Evolutionary conservation across 805 yeast genomes (phyloP).

Genomic region (Candida peoriensis): DNA sequence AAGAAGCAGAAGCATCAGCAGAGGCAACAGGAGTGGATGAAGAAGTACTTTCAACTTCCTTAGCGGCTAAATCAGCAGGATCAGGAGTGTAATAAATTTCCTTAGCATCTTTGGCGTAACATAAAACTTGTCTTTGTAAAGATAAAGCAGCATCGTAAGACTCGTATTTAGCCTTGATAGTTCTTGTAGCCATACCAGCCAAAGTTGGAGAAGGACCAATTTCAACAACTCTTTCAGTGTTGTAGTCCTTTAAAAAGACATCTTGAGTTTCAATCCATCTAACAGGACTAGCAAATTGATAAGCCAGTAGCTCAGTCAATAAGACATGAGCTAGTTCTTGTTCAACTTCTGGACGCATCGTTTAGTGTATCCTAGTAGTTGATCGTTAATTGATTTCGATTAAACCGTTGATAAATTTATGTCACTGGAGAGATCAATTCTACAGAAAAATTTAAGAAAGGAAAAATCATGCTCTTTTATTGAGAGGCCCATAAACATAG

Average conservation of each 20-base stretch:
- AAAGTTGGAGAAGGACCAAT: conserved; percentile 98
- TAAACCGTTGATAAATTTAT: too few species aligned
- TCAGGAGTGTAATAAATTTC: conserved; percentile 94
- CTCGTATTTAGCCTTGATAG: conserved; percentile 89
- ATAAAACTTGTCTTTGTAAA: conserved; percentile 83
- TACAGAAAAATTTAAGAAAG: too few species aligned
- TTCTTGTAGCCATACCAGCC: conserved; percentile 98
- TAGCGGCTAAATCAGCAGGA: conserved; percentile 40
- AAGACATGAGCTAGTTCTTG: conserved; percentile 95
- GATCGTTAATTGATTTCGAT: background rate
- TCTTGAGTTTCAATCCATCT: conserved; percentile 99
- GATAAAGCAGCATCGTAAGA: conserved; percentile 94
- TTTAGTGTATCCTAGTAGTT: background rate
- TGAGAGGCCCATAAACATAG: too few species aligned
- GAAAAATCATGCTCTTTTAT: too few species aligned
- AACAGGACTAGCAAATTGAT: conserved; percentile 98
- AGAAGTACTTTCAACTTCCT: conserved; percentile 26
- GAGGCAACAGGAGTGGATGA: conserved; percentile 39
- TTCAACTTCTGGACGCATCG: conserved; percentile 81
- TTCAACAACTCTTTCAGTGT: conserved; percentile 96
- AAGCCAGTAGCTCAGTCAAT: conserved; percentile 92
- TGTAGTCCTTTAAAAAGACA: conserved; percentile 88
- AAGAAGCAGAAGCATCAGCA: conserved; percentile 51
- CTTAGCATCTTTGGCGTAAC: conserved; percentile 93
- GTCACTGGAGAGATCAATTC: background rate